Evolutionary conservation across 2,329 filamentous ascomycete species (phyloP).

Genomic region (Teratosphaeria epicoccoides): DNA sequence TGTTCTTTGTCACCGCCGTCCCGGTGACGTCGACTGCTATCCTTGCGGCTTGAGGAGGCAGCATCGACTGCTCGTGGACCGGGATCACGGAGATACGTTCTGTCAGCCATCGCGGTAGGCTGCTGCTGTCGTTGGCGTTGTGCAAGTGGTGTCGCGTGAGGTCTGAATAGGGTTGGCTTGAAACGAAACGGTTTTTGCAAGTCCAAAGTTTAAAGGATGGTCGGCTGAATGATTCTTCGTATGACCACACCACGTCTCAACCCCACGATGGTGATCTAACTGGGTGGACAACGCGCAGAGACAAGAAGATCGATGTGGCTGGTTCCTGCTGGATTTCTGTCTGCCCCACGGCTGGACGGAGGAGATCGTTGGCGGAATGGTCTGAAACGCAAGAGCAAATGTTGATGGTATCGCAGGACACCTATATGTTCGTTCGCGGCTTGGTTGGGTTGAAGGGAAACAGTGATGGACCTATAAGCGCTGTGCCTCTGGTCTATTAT

Average conservation of each 20-base stretch:
- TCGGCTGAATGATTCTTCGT: neutral
- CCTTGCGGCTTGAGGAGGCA: conserved; percentile 10
- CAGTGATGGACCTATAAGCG: neutral
- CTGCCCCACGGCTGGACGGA: neutral
- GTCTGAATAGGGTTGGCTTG: conserved; percentile 3
- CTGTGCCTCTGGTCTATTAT: neutral
- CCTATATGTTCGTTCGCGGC: neutral
- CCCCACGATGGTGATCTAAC: neutral
- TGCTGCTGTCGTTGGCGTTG: conserved; percentile 3
- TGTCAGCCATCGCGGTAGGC: conserved; percentile 11
- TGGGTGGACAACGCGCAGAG: neutral
- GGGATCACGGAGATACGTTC: conserved; percentile 21
- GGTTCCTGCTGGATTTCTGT: neutral
- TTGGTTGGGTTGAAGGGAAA: neutral
- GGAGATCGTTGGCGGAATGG: neutral
- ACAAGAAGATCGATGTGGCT: neutral
- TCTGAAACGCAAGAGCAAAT: neutral
- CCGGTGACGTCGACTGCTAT: conserved; percentile 11
- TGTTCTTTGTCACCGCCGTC: conserved; percentile 14
- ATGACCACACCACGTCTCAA: neutral
- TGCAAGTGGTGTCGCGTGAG: neutral
- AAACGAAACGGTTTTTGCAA: neutral
- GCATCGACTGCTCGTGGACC: conserved; percentile 22
- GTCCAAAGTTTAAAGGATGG: neutral
- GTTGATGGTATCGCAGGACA: neutral